Percentiles rank a stretch among this genome's conserved stretches.
Evolutionary conservation across 2,329 filamentous ascomycete genomes (phyloP).

Genomic region (Mycosphaerelloides madeirae): DNA sequence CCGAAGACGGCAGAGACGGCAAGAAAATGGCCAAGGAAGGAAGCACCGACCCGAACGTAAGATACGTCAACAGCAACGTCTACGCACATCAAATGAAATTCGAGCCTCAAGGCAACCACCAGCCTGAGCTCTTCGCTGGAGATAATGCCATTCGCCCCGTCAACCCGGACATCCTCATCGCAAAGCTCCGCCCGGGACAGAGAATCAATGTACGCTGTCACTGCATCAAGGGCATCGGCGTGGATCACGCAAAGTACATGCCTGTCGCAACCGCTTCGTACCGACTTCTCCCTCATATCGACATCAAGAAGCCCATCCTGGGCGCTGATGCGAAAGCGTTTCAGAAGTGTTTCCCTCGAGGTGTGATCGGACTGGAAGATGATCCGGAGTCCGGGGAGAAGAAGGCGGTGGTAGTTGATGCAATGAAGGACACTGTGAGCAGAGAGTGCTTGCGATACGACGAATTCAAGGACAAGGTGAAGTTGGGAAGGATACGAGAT

Average conservation of each 20-base stretch:
- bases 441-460: slow-evolving; percentile 85
- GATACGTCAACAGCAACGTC: slow-evolving; percentile 76
- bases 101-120: slow-evolving; percentile 64
- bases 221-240: slow-evolving; percentile 89
- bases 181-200: slow-evolving; percentile 89
- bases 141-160: slow-evolving; percentile 65
- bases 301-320: slow-evolving; percentile 76
- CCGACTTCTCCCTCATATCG: slow-evolving; percentile 81
- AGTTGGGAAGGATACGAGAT: slow-evolving; percentile 81
- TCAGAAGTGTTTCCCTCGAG: slow-evolving; percentile 77
- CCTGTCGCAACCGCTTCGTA: slow-evolving; percentile 94
- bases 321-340: slow-evolving; percentile 88
- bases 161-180: slow-evolving; percentile 89
- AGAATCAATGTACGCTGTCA: slow-evolving; percentile 82
- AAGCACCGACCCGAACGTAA: slow-evolving; percentile 75
- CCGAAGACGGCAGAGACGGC: slow-evolving; percentile 41
- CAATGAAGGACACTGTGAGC: slow-evolving; percentile 93
- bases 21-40: slow-evolving; percentile 55
- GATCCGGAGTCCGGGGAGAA: slow-evolving; percentile 67
- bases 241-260: slow-evolving; percentile 95
- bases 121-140: slow-evolving; percentile 60
- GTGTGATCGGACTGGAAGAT: slow-evolving; percentile 76
- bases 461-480: slow-evolving; percentile 94
- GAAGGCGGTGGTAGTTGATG: slow-evolving; percentile 81
- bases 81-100: slow-evolving; percentile 61